Percentiles rank a stretch among this genome's conserved stretches.
phyloP scores from a whole-genome alignment of 192 early-diverging fungal species.

The Chytriomyces confervae region DNA sequence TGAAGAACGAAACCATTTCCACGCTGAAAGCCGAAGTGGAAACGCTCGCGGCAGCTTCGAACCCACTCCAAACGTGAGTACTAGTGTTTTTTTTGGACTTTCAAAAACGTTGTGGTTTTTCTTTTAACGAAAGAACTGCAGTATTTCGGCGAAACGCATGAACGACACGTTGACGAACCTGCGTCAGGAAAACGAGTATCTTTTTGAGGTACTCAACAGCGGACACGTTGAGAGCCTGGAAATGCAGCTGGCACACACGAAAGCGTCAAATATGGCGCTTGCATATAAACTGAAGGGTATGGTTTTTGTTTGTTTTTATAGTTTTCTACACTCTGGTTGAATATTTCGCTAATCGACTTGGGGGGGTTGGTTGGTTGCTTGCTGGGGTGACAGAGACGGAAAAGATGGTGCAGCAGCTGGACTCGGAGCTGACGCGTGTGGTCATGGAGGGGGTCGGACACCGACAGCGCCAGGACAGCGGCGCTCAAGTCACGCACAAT shows the following conservation, averaged over 20 bases:
- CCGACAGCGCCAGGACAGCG: too few species aligned
- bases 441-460: not conserved
- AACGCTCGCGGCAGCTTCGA: not conserved
- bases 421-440: not conserved
- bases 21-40: not conserved
- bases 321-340: not conserved
- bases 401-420: not conserved
- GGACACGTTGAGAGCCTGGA: not conserved
- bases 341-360: not conserved
- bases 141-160: not conserved
- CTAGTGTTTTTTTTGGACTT: not conserved
- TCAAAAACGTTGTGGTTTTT: not conserved
- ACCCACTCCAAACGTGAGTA: not conserved
- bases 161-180: not conserved
- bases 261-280: not conserved
- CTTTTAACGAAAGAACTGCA: not conserved
- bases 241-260: not conserved
- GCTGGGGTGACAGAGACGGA: not conserved
- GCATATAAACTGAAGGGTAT: not conserved
- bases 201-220: not conserved
- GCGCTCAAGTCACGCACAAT: too few species aligned
- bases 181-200: not conserved
- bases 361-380: too few species aligned
- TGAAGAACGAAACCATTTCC: not conserved
- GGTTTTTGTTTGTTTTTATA: not conserved